Evolutionary conservation across 2,329 filamentous ascomycete species (phyloP), one percentile per base, ranked within the genome.

Genomic region (Ascochyta rabiei): DNA sequence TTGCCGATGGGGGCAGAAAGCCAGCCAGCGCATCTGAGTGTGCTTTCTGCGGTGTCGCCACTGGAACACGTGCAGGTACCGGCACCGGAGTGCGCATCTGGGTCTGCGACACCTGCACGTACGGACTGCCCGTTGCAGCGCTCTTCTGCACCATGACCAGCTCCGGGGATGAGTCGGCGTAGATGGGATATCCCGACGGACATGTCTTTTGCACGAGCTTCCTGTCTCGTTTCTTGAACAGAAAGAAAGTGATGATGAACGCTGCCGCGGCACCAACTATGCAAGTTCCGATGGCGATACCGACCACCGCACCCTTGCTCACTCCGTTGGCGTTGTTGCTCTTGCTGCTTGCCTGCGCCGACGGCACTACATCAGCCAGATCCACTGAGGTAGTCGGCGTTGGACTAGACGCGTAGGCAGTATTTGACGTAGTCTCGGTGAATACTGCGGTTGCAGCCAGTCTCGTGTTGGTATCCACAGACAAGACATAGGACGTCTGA

Each of bases 201-300:
- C 47, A 46, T 8, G 46, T 41, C 21, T 60, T 57, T 15, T 41
- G 33, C 28, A 53, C 39, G 12, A 47, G 35, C 4, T 50, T 57
- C 31, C 49, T 59, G 30, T 58, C 57, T 10, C 65, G 61, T 23
- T 64, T 63, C 42, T 68, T 72, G 63, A 71, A 71, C 3, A 73
- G 26, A 18, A 73, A 46, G 48, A 70, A 69, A 1, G 70, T 64
- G 16, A 56, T 56, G 6, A 67, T 7, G 21, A 71, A 72, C 12
- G 70, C 71, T 19, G 73, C 60, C 2, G 56, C 59, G 4, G 66
- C 71, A 12, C 71, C 71, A 19, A 65, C 31, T 16, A 74, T 57
- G 3, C 21, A 48, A 2, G 54, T 53, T 6, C 39, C 53, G 13
- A 59, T 53, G 16, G 52, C 56, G 9, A 59, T 47, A 5, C 55